Evolutionary conservation across 352 stramenopile genomes (phyloP).

Genomic region (Halophytophthora polymorphica): DNA sequence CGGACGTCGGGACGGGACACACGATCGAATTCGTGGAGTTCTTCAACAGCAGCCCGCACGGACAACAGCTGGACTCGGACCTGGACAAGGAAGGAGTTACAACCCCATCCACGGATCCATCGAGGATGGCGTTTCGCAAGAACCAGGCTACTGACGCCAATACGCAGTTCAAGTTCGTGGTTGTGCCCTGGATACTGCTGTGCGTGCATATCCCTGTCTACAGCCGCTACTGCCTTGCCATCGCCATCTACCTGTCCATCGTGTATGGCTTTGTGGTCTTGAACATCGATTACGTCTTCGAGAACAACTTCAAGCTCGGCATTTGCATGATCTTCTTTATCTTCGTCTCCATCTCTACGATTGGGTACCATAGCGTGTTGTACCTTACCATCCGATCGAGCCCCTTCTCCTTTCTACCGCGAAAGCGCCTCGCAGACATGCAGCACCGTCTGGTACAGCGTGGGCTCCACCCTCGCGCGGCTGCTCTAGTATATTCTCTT

Average conservation of each 20-base stretch:
- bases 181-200: constrained; percentile 17
- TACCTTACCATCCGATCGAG: constrained; percentile 77
- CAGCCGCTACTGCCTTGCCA: constrained; percentile 7
- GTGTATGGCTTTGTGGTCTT: constrained; percentile 16
- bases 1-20: constrained; percentile 36
- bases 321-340: constrained; percentile 57
- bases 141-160: not conserved
- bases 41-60: constrained; percentile 18
- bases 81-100: constrained; percentile 20
- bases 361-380: constrained; percentile 63
- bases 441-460: constrained; percentile 50
- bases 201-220: constrained; percentile 25
- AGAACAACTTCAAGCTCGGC: constrained; percentile 10
- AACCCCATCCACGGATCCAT: not conserved
- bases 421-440: constrained; percentile 88
- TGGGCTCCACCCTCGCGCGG: constrained; percentile 72
- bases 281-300: constrained; percentile 8
- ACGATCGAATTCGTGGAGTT: constrained; percentile 20
- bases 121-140: not conserved
- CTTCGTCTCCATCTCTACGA: constrained; percentile 65
- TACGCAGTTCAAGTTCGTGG: not conserved
- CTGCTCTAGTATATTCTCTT: constrained; percentile 43
- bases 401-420: constrained; percentile 88
- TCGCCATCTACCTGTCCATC: constrained; percentile 6
- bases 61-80: constrained; percentile 7